A percentile compares a stretch with the other conserved stretches of the same genome.
Conservation (phyloP, 1,284 basidiomycete species). For the Anthracocystis walkeri region DNA sequence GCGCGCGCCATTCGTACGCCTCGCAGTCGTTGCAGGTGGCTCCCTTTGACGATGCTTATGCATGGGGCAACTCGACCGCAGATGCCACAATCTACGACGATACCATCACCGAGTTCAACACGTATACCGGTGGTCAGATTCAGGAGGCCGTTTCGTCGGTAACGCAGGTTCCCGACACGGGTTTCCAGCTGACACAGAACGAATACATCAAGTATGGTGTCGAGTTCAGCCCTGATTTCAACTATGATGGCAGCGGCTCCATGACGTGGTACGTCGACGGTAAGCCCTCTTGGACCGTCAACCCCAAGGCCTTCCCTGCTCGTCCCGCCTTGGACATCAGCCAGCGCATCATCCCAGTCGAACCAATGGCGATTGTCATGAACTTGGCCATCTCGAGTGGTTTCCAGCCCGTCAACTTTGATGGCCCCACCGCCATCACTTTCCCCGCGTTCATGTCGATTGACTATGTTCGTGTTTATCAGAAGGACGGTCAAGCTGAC, state of each 20-base stretch:
- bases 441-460: slow-evolving; percentile 59
- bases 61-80: slow-evolving; percentile 51
- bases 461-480: slow-evolving; percentile 66
- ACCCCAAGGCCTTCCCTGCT: slow-evolving; percentile 44
- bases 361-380: slow-evolving; percentile 67
- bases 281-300: slow-evolving; percentile 63
- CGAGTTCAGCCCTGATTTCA: slow-evolving; percentile 66
- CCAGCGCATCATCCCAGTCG: slow-evolving; percentile 59
- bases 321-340: slow-evolving; percentile 49
- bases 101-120: slow-evolving; percentile 57
- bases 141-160: slow-evolving; percentile 69
- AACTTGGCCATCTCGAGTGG: slow-evolving; percentile 63
- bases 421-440: slow-evolving; percentile 33
- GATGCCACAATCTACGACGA: slow-evolving; percentile 58
- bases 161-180: slow-evolving; percentile 56
- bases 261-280: slow-evolving; percentile 67
- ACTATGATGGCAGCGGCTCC: slow-evolving; percentile 56
- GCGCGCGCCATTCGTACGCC: slow-evolving; percentile 52
- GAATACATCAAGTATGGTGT: slow-evolving; percentile 62
- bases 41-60: slow-evolving; percentile 65
- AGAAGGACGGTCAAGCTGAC: slow-evolving; percentile 53
- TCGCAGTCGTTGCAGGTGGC: slow-evolving; percentile 69
- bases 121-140: slow-evolving; percentile 63
- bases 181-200: slow-evolving; percentile 49
- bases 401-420: slow-evolving; percentile 63